Evolutionary conservation across 1,139 yeast species (phyloP).

Genomic region (Kluyveromyces marxianus): DNA sequence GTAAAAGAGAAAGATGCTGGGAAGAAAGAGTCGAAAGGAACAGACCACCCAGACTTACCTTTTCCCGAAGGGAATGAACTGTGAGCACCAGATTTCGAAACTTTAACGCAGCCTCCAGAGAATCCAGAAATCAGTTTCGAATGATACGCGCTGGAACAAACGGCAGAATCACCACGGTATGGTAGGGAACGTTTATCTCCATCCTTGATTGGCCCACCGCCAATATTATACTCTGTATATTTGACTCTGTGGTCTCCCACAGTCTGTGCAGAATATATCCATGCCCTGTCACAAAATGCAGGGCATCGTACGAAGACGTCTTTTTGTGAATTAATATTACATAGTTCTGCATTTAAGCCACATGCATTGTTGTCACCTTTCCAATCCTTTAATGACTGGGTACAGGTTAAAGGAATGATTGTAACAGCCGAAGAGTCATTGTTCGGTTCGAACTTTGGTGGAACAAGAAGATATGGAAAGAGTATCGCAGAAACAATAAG

Average conservation of each 20-base stretch:
- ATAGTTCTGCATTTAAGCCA: constrained; percentile 60
- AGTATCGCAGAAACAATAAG: constrained; percentile 16
- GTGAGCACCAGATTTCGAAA: constrained; percentile 53
- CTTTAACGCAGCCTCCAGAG: constrained; percentile 73
- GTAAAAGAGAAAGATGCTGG: constrained; percentile 66
- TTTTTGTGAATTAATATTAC: constrained; percentile 40
- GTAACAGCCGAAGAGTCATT: constrained; percentile 17
- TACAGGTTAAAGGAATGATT: constrained; percentile 39
- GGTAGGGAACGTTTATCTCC: constrained; percentile 40
- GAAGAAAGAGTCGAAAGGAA: constrained; percentile 62
- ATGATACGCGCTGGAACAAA: constrained; percentile 88
- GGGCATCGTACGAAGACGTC: constrained; percentile 73
- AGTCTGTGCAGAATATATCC: constrained; percentile 70
- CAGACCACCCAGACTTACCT: constrained; percentile 49
- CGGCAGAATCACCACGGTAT: constrained; percentile 81
- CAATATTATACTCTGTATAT: constrained; percentile 67
- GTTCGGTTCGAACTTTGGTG: constrained; percentile 20
- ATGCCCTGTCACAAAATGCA: constrained; percentile 74
- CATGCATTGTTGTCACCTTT: constrained; percentile 67
- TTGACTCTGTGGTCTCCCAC: constrained; percentile 65
- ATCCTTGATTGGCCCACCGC: constrained; percentile 44
- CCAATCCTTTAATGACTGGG: constrained; percentile 45
- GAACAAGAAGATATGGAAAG: constrained; percentile 23
- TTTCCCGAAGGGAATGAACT: constrained; percentile 38
- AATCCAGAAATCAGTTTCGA: constrained; percentile 69